phyloP scores from a whole-genome alignment of 1,139 yeast genomes.

The Debaryomyces fabryi region DNA sequence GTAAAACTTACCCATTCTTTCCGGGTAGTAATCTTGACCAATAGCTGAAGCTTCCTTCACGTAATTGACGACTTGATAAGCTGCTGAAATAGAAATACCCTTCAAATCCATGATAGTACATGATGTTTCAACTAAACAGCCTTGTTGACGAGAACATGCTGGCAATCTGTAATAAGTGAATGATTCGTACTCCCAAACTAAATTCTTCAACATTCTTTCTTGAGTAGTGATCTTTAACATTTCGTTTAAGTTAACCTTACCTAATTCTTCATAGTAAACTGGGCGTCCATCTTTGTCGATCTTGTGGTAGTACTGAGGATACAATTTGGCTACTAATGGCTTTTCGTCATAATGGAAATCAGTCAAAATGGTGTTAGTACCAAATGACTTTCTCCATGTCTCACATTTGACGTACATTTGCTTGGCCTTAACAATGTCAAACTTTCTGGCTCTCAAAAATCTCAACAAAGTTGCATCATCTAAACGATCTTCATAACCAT shows the following conservation, averaged over 20 bases:
- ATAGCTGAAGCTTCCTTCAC: slow-evolving; percentile 91
- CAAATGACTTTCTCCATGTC: slow-evolving; percentile 86
- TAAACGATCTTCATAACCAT: slow-evolving; percentile 71
- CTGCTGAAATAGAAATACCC: slow-evolving; percentile 85
- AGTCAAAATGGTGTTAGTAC: slow-evolving; percentile 79
- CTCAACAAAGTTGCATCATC: slow-evolving; percentile 91
- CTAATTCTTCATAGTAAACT: slow-evolving; percentile 90
- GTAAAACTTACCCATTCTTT: slow-evolving; percentile 98
- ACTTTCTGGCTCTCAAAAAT: slow-evolving; percentile 93
- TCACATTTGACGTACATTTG: slow-evolving; percentile 88
- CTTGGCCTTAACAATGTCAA: slow-evolving; percentile 76
- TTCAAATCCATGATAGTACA: slow-evolving; percentile 95
- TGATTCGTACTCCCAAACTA: slow-evolving; percentile 97
- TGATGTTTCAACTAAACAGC: slow-evolving; percentile 84
- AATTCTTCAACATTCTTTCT: slow-evolving; percentile 93
- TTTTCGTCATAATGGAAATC: slow-evolving; percentile 92
- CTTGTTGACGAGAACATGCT: slow-evolving; percentile 86
- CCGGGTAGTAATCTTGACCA: slow-evolving; percentile 98
- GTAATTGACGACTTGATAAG: slow-evolving; percentile 82
- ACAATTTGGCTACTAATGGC: slow-evolving; percentile 82
- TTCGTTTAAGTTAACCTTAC: slow-evolving; percentile 83
- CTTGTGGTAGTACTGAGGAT: slow-evolving; percentile 97
- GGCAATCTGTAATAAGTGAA: slow-evolving; percentile 84
- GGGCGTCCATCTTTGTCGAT: slow-evolving; percentile 98
- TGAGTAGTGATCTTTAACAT: slow-evolving; percentile 94